Evolutionary conservation across 306 rosid genomes (phyloP).

Genomic region (Rubus idaeus): DNA sequence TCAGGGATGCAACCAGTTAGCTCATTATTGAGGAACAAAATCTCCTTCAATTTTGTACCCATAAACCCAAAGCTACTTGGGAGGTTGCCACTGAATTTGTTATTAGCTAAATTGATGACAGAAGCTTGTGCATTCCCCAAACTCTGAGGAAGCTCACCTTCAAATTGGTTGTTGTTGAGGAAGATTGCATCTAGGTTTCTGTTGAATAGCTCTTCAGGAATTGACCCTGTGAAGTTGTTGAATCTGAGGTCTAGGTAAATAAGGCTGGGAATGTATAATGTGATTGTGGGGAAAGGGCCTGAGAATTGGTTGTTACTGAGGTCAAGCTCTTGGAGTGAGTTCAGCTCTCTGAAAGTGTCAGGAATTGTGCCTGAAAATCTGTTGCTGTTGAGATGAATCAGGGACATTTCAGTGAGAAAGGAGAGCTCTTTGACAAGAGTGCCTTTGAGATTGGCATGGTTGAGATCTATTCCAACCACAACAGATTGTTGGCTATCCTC

Average conservation of each 20-base stretch:
- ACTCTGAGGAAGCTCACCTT: constrained; percentile 77
- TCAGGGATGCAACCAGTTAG: constrained; percentile 89
- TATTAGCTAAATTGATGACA: constrained; percentile 83
- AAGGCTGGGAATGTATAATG: constrained; percentile 62
- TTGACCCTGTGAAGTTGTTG: constrained; percentile 68
- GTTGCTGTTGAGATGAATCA: constrained; percentile 83
- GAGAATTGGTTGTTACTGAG: constrained; percentile 85
- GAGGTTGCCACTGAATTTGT: constrained; percentile 64
- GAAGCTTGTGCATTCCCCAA: constrained; percentile 93
- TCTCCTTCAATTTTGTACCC: constrained; percentile 71
- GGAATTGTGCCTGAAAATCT: constrained; percentile 74
- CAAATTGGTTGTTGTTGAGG: constrained; percentile 78
- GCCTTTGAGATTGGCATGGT: constrained; percentile 88
- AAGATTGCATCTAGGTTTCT: constrained; percentile 79
- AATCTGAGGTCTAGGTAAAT: constrained; percentile 88
- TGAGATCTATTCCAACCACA: constrained; percentile 88
- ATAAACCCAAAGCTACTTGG: constrained; percentile 83
- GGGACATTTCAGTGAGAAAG: constrained; percentile 64
- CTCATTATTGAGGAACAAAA: constrained; percentile 78
- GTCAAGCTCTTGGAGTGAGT: constrained; percentile 71
- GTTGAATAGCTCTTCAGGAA: constrained; percentile 71
- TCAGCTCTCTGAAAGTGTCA: constrained; percentile 56
- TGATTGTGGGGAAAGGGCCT: constrained; percentile 66
- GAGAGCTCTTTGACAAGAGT: constrained; percentile 74
- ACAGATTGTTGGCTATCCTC: constrained; percentile 34